A percentile compares a stretch with the other conserved stretches of the same genome.
phyloP scores from a whole-genome alignment of 2,329 filamentous ascomycete species.

The Ampelomyces quisqualis region DNA sequence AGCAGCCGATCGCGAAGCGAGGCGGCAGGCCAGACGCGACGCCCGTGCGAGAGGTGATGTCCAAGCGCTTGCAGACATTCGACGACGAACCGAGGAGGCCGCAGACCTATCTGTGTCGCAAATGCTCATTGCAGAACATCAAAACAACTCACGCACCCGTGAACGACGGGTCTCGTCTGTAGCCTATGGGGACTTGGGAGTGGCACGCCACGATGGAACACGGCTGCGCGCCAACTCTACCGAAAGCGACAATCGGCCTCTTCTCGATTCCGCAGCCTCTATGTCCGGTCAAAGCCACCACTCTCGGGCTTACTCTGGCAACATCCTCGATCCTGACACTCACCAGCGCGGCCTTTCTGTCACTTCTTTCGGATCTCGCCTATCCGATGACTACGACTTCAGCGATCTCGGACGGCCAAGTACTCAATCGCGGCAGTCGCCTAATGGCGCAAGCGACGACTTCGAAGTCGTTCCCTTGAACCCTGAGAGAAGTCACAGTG shows the following conservation, averaged over 20 bases:
- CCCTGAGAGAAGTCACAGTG: conserved; percentile 38
- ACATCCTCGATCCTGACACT: conserved; percentile 27
- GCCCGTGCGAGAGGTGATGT: conserved; percentile 71
- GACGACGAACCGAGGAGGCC: conserved; percentile 52
- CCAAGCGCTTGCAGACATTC: conserved; percentile 63
- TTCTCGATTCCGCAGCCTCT: conserved; percentile 71
- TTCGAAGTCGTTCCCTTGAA: conserved; percentile 48
- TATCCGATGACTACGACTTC: conserved; percentile 42
- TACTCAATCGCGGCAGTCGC: conserved; percentile 11
- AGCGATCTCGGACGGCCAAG: conserved; percentile 26
- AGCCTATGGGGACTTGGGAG: conserved; percentile 72
- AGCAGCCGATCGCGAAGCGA: conserved; percentile 72
- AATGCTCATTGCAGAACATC: conserved; percentile 59
- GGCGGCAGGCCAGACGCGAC: conserved; percentile 68
- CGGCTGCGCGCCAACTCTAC: conserved; percentile 70
- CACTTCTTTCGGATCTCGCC: conserved; percentile 43
- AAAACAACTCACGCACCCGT: conserved; percentile 55
- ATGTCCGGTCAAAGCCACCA: conserved; percentile 48
- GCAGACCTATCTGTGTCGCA: conserved; percentile 45
- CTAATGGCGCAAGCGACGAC: conserved; percentile 33
- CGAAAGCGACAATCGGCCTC: conserved; percentile 70
- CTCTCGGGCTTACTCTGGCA: conserved; percentile 27
- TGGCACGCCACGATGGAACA: conserved; percentile 75
- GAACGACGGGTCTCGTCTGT: conserved; percentile 72
- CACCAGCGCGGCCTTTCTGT: conserved; percentile 49